phyloP scores from a whole-genome alignment of 257 asterid genomes.

The Galeopsis tetrahit region DNA sequence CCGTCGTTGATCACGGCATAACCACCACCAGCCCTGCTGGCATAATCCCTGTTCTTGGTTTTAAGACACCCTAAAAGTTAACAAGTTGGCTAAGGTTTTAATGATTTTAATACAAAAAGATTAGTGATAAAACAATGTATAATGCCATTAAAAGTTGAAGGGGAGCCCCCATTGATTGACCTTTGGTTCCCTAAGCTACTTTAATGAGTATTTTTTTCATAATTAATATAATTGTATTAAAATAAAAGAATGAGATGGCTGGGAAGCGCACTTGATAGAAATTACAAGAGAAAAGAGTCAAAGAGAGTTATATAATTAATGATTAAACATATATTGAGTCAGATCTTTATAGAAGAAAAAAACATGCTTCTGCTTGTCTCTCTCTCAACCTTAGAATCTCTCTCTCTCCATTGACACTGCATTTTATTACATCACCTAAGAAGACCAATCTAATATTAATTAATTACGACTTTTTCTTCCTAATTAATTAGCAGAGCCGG shows the following conservation, averaged over 20 bases:
- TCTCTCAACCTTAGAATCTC: conserved; percentile 57
- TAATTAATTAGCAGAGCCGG: conserved; percentile 36
- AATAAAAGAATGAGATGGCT: conserved; percentile 39
- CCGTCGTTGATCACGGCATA: conserved; percentile 50
- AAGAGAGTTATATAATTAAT: conserved; percentile 38
- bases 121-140: conserved; percentile 24
- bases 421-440: conserved; percentile 58
- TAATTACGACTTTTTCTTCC: conserved; percentile 17
- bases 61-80: conserved; percentile 53
- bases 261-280: conserved; percentile 51
- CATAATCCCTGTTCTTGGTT: conserved; percentile 41
- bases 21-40: conserved; percentile 26
- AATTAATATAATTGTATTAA: neutral
- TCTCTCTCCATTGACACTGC: conserved; percentile 68
- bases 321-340: conserved; percentile 45
- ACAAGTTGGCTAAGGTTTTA: conserved; percentile 44
- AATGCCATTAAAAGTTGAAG: conserved; percentile 33
- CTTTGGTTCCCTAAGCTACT: conserved; percentile 53
- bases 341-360: conserved; percentile 70
- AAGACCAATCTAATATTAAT: conserved; percentile 45
- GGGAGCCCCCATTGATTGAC: conserved; percentile 72
- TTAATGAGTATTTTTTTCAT: conserved; percentile 37
- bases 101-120: conserved; percentile 31
- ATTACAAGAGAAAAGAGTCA: conserved; percentile 78
- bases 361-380: conserved; percentile 78